Evolutionary conservation across 208 protist species (phyloP), one percentile per base, ranked within the genome.

Genomic region (Tritrichomonas foetus): DNA sequence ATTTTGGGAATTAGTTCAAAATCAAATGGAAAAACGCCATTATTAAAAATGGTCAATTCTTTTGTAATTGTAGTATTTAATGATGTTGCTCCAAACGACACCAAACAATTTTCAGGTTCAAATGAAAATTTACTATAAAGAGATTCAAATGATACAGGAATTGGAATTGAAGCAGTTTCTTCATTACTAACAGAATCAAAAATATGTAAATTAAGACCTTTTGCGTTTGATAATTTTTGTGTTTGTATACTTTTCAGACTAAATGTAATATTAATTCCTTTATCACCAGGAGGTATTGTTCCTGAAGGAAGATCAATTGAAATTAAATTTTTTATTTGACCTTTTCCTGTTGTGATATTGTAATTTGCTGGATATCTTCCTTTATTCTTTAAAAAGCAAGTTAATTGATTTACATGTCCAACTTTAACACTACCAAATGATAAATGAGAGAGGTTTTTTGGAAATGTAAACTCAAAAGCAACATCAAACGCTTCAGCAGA

Each of bases 401-500:
- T 33, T n/a, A 89, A 39, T 53, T 25, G 33, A 20, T 89, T 89
- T 39, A 20, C 11, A 20, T 89, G 78, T 22, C 16, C 25, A 57
- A 89, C 78, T 49, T 89, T 89, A 8, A 89, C 33, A 22, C 16
- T 3, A 9, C 78, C 78, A 39, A 89, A 89, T 9, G 33, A 8
- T 39, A 89, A 89, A n/a, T 49, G 47, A 53, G 33, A 22, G 16
- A 61, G 33, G 20, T 36, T 36, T 20, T 57, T 53, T 0, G 78
- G 78, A 47, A 89, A 89, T 14, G 33, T 22, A 33, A 89, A 57
- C 3, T 89, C 78, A 9, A 89, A 44, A 16, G 44, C 30, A 57
- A 89, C 47, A n/a, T 89, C 78, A 16, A 89, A 89, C 2, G 78
- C 41, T 89, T 89, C 78, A 8, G 78, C 78, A 3, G 33, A n/a